Conservation (phyloP, 352 stramenopile genomes). For the Globisporangium barbulae region DNA sequence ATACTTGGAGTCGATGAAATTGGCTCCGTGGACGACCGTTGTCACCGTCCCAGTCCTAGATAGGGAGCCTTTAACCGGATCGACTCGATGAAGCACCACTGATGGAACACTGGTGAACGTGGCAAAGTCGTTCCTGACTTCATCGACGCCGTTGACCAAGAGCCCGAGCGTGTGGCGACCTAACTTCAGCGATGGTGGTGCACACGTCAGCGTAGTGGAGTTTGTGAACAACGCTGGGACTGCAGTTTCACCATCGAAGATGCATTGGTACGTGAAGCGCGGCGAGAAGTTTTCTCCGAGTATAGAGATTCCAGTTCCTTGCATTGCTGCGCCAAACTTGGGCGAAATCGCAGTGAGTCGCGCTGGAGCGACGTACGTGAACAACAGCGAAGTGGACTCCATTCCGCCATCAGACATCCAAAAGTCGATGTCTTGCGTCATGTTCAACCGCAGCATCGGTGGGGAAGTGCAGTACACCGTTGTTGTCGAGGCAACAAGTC, state of each 20-base stretch:
- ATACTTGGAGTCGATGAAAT: conserved; percentile 46
- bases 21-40: conserved; percentile 33
- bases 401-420: conserved; percentile 35
- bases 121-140: conserved; percentile 26
- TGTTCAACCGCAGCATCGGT: conserved; percentile 9
- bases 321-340: conserved; percentile 27
- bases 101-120: conserved; percentile 29
- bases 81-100: conserved; percentile 29
- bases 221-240: conserved; percentile 11
- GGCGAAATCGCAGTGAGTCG: conserved; percentile 19
- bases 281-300: conserved; percentile 21
- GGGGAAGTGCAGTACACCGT: conserved; percentile 26
- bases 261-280: conserved; percentile 23
- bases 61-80: conserved; percentile 27
- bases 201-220: conserved; percentile 19
- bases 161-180: conserved; percentile 32
- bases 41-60: conserved; percentile 16
- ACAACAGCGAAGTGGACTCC: conserved; percentile 19
- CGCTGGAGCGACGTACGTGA: conserved; percentile 23
- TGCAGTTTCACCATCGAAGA: conserved; percentile 26
- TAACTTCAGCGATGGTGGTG: conserved; percentile 21
- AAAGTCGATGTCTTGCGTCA: conserved; percentile 17
- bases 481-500: conserved; percentile 20
- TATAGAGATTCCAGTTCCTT: conserved; percentile 28
- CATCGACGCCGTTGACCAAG: conserved; percentile 19